Percentiles rank a stretch among this genome's conserved stretches.
These are phyloP conservation scores for Sphagnum contortum DNA, from an alignment of 225 moss, liverwort and hornwort species.

Conservation along the genomic window DNA sequence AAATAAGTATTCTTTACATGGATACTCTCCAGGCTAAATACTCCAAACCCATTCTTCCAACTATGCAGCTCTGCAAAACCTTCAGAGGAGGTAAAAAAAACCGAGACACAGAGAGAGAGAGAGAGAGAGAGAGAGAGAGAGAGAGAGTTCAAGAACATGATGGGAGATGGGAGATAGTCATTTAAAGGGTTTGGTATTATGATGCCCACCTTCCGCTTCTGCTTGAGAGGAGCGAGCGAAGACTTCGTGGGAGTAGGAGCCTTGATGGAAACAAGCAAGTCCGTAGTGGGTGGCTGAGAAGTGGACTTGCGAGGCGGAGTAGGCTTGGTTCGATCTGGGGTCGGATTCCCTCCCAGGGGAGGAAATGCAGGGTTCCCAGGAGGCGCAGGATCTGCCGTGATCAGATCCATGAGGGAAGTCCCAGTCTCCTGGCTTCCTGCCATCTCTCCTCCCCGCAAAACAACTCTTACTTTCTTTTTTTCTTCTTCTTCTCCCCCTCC, in stretches of 20 bases:
- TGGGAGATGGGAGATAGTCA: too few relatives aligned
- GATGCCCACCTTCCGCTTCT: conserved; percentile 64
- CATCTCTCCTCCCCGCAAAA: conserved; percentile 25
- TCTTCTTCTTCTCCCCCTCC: too few relatives aligned
- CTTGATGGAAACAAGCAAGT: conserved; percentile 51
- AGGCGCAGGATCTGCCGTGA: conserved; percentile 74
- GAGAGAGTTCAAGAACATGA: too few relatives aligned
- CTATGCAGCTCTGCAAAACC: too few relatives aligned
- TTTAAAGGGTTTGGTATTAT: too few relatives aligned
- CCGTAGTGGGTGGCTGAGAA: conserved; percentile 39
- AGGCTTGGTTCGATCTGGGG: conserved; percentile 28
- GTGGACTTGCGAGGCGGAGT: conserved; percentile 39
- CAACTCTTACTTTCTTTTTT: too few relatives aligned
- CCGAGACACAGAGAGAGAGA: too few relatives aligned
- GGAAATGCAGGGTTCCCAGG: conserved; percentile 53
- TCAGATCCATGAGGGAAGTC: conserved; percentile 87
- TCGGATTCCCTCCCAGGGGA: conserved; percentile 36
- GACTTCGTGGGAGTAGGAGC: conserved; percentile 54
- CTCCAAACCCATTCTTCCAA: too few relatives aligned
- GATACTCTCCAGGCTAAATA: too few relatives aligned
- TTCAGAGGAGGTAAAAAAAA: too few relatives aligned
- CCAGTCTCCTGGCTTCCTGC: conserved; percentile 30
- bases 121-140: too few relatives aligned
- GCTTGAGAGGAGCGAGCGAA: conserved; percentile 67
- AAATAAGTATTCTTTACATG: too few relatives aligned